A percentile compares a stretch with the other conserved stretches of the same genome.
Evolutionary conservation across 768 basidiomycete species (phyloP).

Genomic region (Hortiboletus campestris): DNA sequence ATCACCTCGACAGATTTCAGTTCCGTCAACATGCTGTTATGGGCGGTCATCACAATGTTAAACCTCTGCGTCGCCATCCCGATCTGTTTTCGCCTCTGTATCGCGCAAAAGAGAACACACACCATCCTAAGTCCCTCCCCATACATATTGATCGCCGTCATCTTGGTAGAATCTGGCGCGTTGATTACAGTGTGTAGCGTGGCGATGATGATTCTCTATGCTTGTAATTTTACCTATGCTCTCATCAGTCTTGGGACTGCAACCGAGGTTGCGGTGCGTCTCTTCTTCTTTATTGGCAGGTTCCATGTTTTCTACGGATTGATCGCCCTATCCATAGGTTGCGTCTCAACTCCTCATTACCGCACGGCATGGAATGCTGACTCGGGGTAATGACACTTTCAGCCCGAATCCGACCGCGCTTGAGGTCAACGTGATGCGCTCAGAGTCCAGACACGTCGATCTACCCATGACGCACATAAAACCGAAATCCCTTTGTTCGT

Average conservation of each 20-base stretch:
- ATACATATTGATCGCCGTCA: constrained; percentile 12
- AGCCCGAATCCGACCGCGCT: not conserved
- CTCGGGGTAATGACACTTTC: not conserved
- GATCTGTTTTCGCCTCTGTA: constrained; percentile 17
- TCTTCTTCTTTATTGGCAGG: not conserved
- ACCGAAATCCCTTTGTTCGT: not conserved
- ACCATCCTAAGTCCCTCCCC: constrained; percentile 1
- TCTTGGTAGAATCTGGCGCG: constrained; percentile 21
- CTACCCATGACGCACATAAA: not conserved
- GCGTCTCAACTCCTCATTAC: constrained; percentile 17
- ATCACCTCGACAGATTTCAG: not conserved
- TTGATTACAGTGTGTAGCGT: constrained; percentile 6
- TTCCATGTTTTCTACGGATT: not conserved
- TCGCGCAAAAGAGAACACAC: constrained; percentile 7
- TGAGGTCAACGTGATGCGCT: not conserved
- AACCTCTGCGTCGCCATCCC: constrained; percentile 15
- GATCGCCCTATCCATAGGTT: not conserved
- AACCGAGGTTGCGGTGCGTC: constrained; percentile 19
- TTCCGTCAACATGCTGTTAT: constrained; percentile 2
- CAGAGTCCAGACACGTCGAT: not conserved
- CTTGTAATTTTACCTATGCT: not conserved
- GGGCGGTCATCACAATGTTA: constrained; percentile 12
- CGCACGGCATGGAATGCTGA: constrained; percentile 10
- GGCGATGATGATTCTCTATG: constrained; percentile 12
- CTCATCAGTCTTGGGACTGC: constrained; percentile 7